A percentile compares a stretch with the other conserved stretches of the same genome.
Evolutionary conservation across 176 grass and related monocot species (phyloP).

Genomic region (Puya raimondii): DNA sequence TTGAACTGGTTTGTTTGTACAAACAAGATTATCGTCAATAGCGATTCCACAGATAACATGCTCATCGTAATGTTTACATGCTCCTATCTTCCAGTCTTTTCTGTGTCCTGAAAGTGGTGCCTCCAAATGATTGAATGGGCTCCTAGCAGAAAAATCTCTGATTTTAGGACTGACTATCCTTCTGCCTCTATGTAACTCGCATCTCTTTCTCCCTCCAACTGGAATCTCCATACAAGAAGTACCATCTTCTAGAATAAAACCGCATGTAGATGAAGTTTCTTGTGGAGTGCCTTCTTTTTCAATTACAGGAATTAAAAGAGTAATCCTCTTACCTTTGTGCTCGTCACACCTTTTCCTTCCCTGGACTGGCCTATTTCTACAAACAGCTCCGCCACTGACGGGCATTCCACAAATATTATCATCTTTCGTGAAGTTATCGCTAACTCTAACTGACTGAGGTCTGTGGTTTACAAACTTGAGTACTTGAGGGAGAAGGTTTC

Average conservation of each 20-base stretch:
- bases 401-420: constrained; percentile 19
- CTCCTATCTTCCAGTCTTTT: background rate
- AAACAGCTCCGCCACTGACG: constrained; percentile 11
- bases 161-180: constrained; percentile 22
- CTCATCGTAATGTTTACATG: background rate
- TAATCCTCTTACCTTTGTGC: constrained; percentile 39
- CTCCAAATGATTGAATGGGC: background rate
- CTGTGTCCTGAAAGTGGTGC: background rate
- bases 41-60: constrained; percentile 8
- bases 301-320: constrained; percentile 12
- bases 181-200: constrained; percentile 76
- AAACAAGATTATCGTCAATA: constrained; percentile 1
- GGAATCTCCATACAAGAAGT: constrained; percentile 45
- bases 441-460: constrained; percentile 38
- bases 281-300: constrained; percentile 11
- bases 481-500: constrained; percentile 51
- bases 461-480: constrained; percentile 39
- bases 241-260: constrained; percentile 44
- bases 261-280: constrained; percentile 36
- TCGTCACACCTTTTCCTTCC: constrained; percentile 30
- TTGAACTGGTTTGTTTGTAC: constrained; percentile 10
- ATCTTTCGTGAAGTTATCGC: constrained; percentile 1
- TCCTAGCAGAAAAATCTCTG: background rate
- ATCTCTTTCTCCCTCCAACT: constrained; percentile 70
- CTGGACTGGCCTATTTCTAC: constrained; percentile 29